phyloP scores from a whole-genome alignment of 495 filamentous ascomycete genomes.

The Lasiosphaeriaceae sp. region DNA sequence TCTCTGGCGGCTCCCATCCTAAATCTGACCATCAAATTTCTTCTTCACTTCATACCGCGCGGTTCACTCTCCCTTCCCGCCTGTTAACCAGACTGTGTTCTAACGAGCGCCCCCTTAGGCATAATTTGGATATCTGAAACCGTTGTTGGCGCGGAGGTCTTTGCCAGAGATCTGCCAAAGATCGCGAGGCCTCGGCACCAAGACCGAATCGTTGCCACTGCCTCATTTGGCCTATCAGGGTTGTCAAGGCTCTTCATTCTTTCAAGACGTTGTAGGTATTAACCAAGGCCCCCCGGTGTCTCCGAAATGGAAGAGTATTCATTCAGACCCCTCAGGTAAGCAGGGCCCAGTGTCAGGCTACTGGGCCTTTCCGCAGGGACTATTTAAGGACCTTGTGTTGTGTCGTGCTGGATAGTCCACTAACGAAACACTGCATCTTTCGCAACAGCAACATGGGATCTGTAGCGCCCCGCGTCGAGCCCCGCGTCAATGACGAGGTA shows the following conservation, averaged over 20 bases:
- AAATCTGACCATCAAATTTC: neutral
- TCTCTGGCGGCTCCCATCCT: neutral
- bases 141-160: no score
- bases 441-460: neutral
- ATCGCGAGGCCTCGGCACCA: neutral
- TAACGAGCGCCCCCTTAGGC: neutral
- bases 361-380: neutral
- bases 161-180: no score
- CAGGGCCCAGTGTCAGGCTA: neutral
- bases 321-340: constrained; percentile 5
- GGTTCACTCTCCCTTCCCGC: neutral
- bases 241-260: neutral
- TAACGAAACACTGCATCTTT: neutral
- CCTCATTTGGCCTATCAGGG: neutral
- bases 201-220: neutral
- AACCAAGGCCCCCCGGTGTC: neutral
- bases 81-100: neutral
- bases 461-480: neutral
- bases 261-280: neutral
- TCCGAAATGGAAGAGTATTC: constrained; percentile 6
- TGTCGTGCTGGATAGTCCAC: neutral
- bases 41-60: neutral
- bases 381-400: neutral
- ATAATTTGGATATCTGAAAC: no score
- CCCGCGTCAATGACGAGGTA: constrained; percentile 5